Percentiles rank a stretch among this genome's conserved stretches.
Evolutionary conservation across 2,329 filamentous ascomycete genomes (phyloP).

Genomic region (Penicillium palitans): DNA sequence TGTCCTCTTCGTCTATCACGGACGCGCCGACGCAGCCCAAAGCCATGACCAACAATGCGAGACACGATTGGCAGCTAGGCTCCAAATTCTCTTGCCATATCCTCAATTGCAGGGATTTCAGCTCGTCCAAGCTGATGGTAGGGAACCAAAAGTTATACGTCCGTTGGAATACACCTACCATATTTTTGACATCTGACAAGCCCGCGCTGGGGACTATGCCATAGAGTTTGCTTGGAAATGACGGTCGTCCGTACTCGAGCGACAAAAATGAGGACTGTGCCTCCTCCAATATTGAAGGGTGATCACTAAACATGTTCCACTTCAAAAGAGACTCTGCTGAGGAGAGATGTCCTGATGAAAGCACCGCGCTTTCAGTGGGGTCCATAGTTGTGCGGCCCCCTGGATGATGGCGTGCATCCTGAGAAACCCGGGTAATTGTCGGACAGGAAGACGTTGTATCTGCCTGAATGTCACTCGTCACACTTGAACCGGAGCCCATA

Average conservation of each 20-base stretch:
- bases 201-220: slow-evolving; percentile 6
- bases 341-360: slow-evolving; percentile 11
- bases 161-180: slow-evolving; percentile 6
- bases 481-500: neutral
- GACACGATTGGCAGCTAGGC: slow-evolving; percentile 8
- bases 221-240: slow-evolving; percentile 5
- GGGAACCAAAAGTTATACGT: slow-evolving; percentile 15
- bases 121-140: slow-evolving; percentile 7
- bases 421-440: neutral
- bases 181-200: slow-evolving; percentile 7
- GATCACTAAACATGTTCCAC: neutral
- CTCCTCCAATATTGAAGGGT: slow-evolving; percentile 4
- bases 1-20: neutral
- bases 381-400: neutral
- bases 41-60: slow-evolving; percentile 13
- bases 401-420: slow-evolving; percentile 4
- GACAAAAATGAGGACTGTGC: slow-evolving; percentile 4
- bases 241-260: neutral
- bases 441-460: neutral
- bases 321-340: slow-evolving; percentile 11
- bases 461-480: neutral
- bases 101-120: slow-evolving; percentile 1
- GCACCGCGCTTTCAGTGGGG: slow-evolving; percentile 10
- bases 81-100: slow-evolving; percentile 10
- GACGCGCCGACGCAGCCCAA: slow-evolving; percentile 11